Evolutionary conservation across 2,329 filamentous ascomycete species (phyloP), one percentile per base, ranked within the genome.

Genomic region (Nigrograna mackinnonii): DNA sequence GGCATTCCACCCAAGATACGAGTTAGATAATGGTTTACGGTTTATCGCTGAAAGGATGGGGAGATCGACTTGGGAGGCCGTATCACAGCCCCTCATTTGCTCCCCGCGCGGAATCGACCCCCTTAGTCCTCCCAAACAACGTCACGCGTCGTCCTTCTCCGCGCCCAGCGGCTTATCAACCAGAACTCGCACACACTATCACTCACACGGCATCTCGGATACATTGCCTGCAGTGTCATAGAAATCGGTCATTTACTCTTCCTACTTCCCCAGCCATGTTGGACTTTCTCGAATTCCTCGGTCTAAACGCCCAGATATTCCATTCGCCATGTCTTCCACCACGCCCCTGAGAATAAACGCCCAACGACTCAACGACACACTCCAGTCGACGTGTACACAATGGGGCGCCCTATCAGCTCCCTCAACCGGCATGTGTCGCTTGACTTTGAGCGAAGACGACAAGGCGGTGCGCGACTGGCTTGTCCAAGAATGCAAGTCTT

Each of bases 341-440:
- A 7, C n/a, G n/a, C 12, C 36, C 31, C 30, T 47, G 28, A 44
- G 50, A n/a, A 55, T 63, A 35, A 60, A 64, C 30, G 51, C 47
- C 16, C 49, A 52, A 2, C 52, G 55, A 6, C 43, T 62, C 6
- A 62, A 61, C 18, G 35, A 34, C 16, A 63, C 52, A 1, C 39
- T 61, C 1, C 57, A 63, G 35, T 46, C 48, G 7, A 63, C 59
- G 7, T 63, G 60, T 43, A 50, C 59, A 12, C 43, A 44, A 49
- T 60, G 59, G 53, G 59, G 58, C 6, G 59, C 59, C 19, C 44
- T 61, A 3, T 39, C 51, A 5, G 45, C 54, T 7, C 54, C 46
- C 4, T 56, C 55, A 36, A 87, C 84, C 0, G 88, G 88, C 46
- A 91, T 92, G 87, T 79, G 82, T 26, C 82, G 88, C 2, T 77